Conservation (phyloP, 2,329 filamentous ascomycete genomes). For the Fusarium paranaense region DNA sequence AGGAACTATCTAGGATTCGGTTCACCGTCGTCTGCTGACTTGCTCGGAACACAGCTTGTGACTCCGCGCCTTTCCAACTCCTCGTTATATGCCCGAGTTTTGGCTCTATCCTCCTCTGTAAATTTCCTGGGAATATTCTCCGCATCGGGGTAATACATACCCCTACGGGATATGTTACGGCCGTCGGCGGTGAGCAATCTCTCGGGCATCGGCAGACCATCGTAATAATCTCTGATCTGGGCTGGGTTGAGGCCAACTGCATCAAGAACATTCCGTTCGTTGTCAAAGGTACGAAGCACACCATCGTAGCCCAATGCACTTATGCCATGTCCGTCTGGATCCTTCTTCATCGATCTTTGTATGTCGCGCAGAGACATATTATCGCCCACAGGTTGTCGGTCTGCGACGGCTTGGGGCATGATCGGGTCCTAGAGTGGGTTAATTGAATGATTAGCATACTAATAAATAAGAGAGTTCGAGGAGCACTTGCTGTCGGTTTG, state of each 20-base stretch:
- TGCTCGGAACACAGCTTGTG: not conserved
- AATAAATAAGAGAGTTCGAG: not conserved
- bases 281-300: not conserved
- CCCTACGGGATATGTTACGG: not conserved
- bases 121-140: not conserved
- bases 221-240: not conserved
- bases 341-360: not conserved
- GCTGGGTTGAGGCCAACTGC: not conserved
- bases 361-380: not conserved
- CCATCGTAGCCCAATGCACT: not conserved
- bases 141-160: not conserved
- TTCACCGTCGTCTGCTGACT: not conserved
- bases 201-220: not conserved
- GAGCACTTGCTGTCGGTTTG: not conserved
- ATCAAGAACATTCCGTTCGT: not conserved
- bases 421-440: not conserved
- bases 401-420: not conserved
- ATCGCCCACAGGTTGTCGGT: not conserved
- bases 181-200: not conserved
- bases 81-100: not conserved
- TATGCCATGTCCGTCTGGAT: not conserved
- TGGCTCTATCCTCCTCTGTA: not conserved
- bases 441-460: not conserved
- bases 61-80: not conserved
- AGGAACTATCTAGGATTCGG: not conserved